Base-by-base conservation (phyloP, 257 asterid genomes). In the Solanum piurae region DNA sequence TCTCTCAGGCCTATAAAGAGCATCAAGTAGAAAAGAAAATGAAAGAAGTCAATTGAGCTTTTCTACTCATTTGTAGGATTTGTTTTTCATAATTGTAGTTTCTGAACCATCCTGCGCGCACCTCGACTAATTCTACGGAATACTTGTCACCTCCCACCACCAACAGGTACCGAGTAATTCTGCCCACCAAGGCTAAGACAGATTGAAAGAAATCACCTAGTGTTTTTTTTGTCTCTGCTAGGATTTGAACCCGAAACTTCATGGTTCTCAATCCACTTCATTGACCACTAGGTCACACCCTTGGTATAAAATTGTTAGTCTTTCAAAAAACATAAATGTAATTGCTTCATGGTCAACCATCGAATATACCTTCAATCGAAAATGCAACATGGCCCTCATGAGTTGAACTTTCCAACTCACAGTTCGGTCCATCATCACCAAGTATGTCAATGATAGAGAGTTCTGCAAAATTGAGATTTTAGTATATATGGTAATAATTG, bases 341-440 rank as follows among this genome's bases (percentile, higher is more conserved):
- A 83, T 12, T 60, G 68, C 52, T 18, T 74, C 25, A 69, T 83
- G 85, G 86, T 86, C 84, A 76, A 83, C 55, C 55, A 23, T 38
- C 62, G 21, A 90, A 49, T 68, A 55, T 92, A 96, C 99, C 99
- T 95, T 94, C 95, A 92, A 96, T 89, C 69, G 98, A 93, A 90
- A 96, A 96, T 71, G 98, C 94, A 77, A 94, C 98, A 93, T 94
- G 98, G 91, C 92, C 93, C 93, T 96, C 93, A 74, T 83, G 91
- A 75, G 88, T 88, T 74, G 90, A 92, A 83, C 72, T 83, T 89
- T 89, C 92, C n/a, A 86, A 88, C 64, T 85, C 80, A 77, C 86
- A 71, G 80, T 85, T 91, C 37, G 93, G 88, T 87, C 92, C 95
- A 91, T 91, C 94, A 87, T 94, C 98, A 86, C 92, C 95, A 76